These are phyloP conservation scores for Colletotrichum tofieldiae DNA, from an alignment of 2,329 filamentous ascomycete species.

Conservation along the genomic window DNA sequence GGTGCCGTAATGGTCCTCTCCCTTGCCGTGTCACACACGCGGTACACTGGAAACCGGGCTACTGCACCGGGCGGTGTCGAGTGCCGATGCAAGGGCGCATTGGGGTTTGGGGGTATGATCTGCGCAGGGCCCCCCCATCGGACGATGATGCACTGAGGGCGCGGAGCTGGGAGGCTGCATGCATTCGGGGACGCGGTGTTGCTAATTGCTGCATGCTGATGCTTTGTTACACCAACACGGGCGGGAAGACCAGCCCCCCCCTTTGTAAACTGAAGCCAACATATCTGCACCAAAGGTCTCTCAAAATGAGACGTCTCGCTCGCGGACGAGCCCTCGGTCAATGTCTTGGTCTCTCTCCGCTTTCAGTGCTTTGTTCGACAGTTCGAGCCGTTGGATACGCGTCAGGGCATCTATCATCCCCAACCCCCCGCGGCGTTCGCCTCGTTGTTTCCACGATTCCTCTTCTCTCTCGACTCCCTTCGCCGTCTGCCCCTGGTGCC, in stretches of 20 bases:
- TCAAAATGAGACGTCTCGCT: constrained; percentile 22
- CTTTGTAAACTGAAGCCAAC: constrained; percentile 13
- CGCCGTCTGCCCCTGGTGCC: background rate
- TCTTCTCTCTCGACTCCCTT: background rate
- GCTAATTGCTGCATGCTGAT: constrained; percentile 10
- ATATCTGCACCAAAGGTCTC: background rate
- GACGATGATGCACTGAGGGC: constrained; percentile 5
- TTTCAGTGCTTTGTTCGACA: background rate
- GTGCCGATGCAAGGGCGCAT: constrained; percentile 25
- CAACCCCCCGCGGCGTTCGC: background rate
- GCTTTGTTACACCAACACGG: constrained; percentile 5
- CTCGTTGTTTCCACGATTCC: background rate
- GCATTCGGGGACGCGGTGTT: constrained; percentile 1
- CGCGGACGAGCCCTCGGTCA: background rate
- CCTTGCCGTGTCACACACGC: constrained; percentile 3
- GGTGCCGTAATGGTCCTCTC: background rate
- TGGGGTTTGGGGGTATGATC: constrained; percentile 26
- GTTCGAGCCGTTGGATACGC: constrained; percentile 1
- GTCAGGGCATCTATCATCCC: background rate
- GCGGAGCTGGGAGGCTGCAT: background rate
- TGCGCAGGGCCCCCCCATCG: constrained; percentile 25
- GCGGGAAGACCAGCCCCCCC: constrained; percentile 5
- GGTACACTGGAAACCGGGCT: constrained; percentile 30
- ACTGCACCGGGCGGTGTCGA: constrained; percentile 19
- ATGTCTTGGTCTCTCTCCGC: background rate